Evolutionary conservation across 345 rosid species (phyloP).

Genomic region (Gynandropsis gynandra): DNA sequence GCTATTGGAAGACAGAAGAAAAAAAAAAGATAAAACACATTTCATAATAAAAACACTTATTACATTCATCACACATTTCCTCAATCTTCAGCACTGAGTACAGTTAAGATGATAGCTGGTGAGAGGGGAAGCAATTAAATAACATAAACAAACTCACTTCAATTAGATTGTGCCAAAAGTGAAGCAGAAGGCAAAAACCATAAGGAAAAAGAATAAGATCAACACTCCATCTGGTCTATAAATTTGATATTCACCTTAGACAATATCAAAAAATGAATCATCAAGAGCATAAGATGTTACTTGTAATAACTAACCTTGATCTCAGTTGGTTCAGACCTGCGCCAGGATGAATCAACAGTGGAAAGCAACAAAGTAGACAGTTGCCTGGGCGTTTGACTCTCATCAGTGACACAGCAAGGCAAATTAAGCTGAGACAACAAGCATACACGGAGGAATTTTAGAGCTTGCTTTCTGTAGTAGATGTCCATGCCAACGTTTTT

Average conservation of each 20-base stretch:
- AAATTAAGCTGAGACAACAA: conserved; percentile 87
- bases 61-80: no score
- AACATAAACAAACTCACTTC: neutral
- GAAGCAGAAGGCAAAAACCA: neutral
- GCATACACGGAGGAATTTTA: conserved; percentile 82
- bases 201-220: neutral
- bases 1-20: no score
- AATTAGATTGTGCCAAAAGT: neutral
- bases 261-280: conserved; percentile 1
- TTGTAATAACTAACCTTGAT: conserved; percentile 51
- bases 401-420: conserved; percentile 76
- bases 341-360: conserved; percentile 53
- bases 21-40: conserved; percentile 11
- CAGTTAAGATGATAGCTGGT: neutral
- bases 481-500: conserved; percentile 48
- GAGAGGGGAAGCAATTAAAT: conserved; percentile 6
- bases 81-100: neutral
- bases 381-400: conserved; percentile 48
- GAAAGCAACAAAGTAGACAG: conserved; percentile 63
- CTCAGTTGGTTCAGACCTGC: conserved; percentile 67
- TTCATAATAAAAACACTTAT: no score
- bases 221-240: conserved; percentile 14
- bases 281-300: conserved; percentile 5
- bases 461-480: conserved; percentile 77
- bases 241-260: conserved; percentile 5